Evolutionary conservation across 441 rosid species (phyloP), one percentile per base, ranked within the genome.

Genomic region (Pelargonium cotyledonis): DNA sequence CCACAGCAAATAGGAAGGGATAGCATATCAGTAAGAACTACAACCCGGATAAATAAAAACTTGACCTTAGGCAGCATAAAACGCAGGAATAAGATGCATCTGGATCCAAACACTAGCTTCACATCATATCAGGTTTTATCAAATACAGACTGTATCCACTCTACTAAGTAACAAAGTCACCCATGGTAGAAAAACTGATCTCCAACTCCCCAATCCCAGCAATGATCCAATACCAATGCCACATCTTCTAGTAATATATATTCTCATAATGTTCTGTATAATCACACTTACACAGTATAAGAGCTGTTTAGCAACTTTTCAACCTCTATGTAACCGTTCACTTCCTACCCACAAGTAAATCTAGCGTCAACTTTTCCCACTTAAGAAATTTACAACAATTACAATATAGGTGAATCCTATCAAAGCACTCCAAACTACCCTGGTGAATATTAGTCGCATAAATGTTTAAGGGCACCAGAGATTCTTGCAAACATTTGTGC

Each of bases 401-500:
- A 9, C 11, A 9, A 19, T 19, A 8, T 19, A 19, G 4, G 35
- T 10, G 29, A 58, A 58, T 23, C 57, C n/a, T 14, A 51, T 14
- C 57, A 51, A 51, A 12, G 16, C 5, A 51, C 38, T 31, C 5
- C 38, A 31, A 31, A 31, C 38, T 31, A 31, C 38, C 38, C 38
- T 31, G 4, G 35, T 23, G 29, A 38, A 5, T 38, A 38, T 49
- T 49, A 11, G 57, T n/a, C 14, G 57, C 16, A 49, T 49, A 49
- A 49, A 49, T 5, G 57, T 65, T 53, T 38, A 55, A 55, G 18
- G 55, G 55, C 29, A 23, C 51, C 29, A 65, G 60, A 38, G 44
- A 53, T 44, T 23, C 12, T 71, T 46, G 21, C 68, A 41, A 57
- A 57, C 5, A 60, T n/a, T 51, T 55, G 55, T 65, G 31, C 44